Conservation (phyloP, 306 rosid genomes). For the Oemleria cerasiformis region DNA sequence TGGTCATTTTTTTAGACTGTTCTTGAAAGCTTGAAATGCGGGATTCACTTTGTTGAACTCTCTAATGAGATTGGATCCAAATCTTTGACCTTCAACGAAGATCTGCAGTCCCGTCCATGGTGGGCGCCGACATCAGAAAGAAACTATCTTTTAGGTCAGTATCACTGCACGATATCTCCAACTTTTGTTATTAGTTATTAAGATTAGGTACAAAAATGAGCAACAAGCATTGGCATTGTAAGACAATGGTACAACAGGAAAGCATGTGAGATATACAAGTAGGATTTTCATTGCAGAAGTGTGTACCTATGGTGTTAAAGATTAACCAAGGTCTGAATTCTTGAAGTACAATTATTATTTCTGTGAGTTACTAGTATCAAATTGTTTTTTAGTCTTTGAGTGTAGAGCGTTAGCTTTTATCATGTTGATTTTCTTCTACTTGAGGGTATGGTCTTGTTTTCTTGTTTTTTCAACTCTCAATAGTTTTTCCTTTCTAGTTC, state of each 20-base stretch:
- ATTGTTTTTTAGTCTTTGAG: not conserved
- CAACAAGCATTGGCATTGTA: not conserved
- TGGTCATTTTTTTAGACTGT: conserved; percentile 39
- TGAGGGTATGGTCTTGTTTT: not conserved
- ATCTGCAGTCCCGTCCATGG: conserved; percentile 86
- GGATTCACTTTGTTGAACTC: conserved; percentile 75
- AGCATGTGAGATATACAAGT: not conserved
- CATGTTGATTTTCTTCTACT: not conserved
- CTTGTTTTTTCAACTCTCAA: conserved; percentile 6
- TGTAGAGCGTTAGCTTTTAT: not conserved
- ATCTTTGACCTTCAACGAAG: conserved; percentile 87
- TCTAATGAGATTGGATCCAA: conserved; percentile 78
- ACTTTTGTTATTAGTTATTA: not conserved
- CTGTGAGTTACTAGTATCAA: not conserved
- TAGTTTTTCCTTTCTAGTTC: conserved; percentile 7
- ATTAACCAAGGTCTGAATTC: not conserved
- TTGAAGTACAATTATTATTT: not conserved
- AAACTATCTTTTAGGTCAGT: conserved; percentile 86
- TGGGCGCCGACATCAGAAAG: conserved; percentile 90
- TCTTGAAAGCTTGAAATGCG: conserved; percentile 72
- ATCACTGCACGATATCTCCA: conserved; percentile 10
- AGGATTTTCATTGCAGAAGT: not conserved
- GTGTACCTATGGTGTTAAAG: too few relatives aligned
- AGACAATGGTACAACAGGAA: not conserved
- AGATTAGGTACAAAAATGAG: not conserved